Base-by-base conservation (phyloP, 306 rosid species). In the apple (Malus domestica) region DNA sequence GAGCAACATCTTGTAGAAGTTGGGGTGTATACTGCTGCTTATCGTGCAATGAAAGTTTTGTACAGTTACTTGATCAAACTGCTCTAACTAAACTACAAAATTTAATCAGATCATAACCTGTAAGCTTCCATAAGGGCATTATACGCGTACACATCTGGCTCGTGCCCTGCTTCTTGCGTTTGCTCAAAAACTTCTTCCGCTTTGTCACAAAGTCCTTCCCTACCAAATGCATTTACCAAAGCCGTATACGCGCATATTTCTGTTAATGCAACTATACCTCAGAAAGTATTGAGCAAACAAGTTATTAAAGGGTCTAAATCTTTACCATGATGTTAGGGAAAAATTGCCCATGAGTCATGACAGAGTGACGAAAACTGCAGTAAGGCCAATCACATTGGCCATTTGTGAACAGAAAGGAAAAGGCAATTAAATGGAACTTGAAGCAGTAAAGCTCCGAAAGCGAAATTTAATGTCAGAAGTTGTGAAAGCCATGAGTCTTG, bases 51-150 rank as follows among this genome's bases (percentile, higher is more conserved):
- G 15, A 5, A 8, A 22, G 32, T 22, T 1, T 60, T 59, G 14
- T 3, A 60, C 29, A 4, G 30, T 59, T 23, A 59, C 29, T 23
- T 59, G 32, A 59, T 23, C 65, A 59, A 23, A 10, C 65, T 22
- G 14, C 32, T 22, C 27, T 9, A 52, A 55, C 14, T 32, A 16
- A 49, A 74, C 29, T 10, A 14, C 70, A 20, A 67, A 68, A 59
- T 30, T 40, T 73, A 40, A 49, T 57, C 6, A 57, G 75, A 75
- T 84, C 80, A n/a, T 76, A 70, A 95, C 97, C 97, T 88, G 91
- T 92, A 92, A 71, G 99, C 84, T 85, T 95, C 99, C 96, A 95
- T 92, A 64, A 95, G 97, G 23, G 99, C 98, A 80, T 95, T 95
- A 72, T 90, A 95, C 75, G 93, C 85, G 68, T 95, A 92, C 27